These are phyloP conservation scores for Oryza meyeriana DNA, from an alignment of 176 grass and related monocot species.

Conservation along the genomic window DNA sequence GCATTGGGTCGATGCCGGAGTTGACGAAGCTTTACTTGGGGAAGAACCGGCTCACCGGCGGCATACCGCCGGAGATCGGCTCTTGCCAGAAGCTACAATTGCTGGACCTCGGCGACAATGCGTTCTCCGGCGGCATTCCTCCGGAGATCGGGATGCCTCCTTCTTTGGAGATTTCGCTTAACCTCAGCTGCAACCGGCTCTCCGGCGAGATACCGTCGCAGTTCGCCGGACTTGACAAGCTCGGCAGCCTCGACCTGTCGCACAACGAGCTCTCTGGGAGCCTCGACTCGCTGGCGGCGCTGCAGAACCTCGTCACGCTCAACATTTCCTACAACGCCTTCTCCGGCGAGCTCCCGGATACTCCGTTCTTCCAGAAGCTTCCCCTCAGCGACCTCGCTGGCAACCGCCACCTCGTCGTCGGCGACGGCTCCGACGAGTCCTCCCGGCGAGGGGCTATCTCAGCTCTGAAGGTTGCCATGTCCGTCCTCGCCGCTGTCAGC, in stretches of 20 bases:
- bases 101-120: conserved; percentile 76
- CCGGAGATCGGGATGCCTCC: conserved; percentile 58
- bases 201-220: conserved; percentile 64
- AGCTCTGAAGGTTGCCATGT: conserved; percentile 62
- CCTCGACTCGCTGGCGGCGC: conserved; percentile 44
- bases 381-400: conserved; percentile 81
- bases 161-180: conserved; percentile 77
- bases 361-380: conserved; percentile 81
- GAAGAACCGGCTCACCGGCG: conserved; percentile 53
- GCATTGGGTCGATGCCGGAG: conserved; percentile 54
- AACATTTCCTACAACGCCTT: conserved; percentile 92
- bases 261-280: conserved; percentile 67
- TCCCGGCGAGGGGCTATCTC: conserved; percentile 39
- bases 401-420: conserved; percentile 63
- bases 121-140: conserved; percentile 65
- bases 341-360: conserved; percentile 81
- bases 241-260: conserved; percentile 83
- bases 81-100: conserved; percentile 82
- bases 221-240: conserved; percentile 70
- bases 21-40: conserved; percentile 77
- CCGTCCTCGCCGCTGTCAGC: conserved; percentile 64
- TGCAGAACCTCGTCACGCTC: conserved; percentile 86
- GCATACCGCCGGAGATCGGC: conserved; percentile 61
- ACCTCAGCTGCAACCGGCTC: conserved; percentile 77
- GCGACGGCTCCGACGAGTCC: conserved; percentile 28